Conservation (phyloP, 2,329 filamentous ascomycete genomes). For the Ophiostoma angusticollis region DNA sequence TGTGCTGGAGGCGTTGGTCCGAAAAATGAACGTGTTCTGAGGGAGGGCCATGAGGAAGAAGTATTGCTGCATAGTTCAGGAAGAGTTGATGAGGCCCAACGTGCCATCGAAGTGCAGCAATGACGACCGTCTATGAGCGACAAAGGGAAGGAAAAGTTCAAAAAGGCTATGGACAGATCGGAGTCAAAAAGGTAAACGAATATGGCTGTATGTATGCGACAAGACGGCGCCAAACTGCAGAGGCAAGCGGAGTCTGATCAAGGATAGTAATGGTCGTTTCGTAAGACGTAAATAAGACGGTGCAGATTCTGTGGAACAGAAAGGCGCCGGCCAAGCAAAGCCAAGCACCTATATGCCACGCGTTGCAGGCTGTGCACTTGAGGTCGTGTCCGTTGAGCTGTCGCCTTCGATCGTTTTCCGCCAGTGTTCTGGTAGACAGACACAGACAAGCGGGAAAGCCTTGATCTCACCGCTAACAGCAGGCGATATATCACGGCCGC, state of each 20-base stretch:
- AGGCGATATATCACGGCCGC: conserved; percentile 47
- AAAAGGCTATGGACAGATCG: conserved; percentile 1
- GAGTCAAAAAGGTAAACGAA: conserved; percentile 4
- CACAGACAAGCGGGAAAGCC: conserved; percentile 91
- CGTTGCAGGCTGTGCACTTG: conserved; percentile 25
- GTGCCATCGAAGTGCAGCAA: background rate
- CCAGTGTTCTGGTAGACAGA: conserved; percentile 93
- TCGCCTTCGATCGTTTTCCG: conserved; percentile 92
- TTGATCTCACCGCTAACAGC: conserved; percentile 73
- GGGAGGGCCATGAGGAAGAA: conserved; percentile 7
- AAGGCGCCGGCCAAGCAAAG: background rate
- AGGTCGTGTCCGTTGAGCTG: conserved; percentile 51
- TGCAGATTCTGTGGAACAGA: conserved; percentile 13
- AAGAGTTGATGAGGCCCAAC: background rate
- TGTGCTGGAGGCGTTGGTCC: conserved; percentile 5
- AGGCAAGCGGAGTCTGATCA: conserved; percentile 16
- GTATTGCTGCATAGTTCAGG: conserved; percentile 5
- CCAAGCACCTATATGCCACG: conserved; percentile 15
- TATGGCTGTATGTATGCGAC: background rate
- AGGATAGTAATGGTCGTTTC: conserved; percentile 16
- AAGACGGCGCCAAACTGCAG: conserved; percentile 18
- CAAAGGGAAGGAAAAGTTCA: conserved; percentile 1
- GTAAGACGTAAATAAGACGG: conserved; percentile 21
- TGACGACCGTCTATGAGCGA: background rate
- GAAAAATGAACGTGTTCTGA: conserved; percentile 1